Base-by-base conservation (phyloP, 2,329 filamentous ascomycete genomes). In the Penicillium sp. region DNA sequence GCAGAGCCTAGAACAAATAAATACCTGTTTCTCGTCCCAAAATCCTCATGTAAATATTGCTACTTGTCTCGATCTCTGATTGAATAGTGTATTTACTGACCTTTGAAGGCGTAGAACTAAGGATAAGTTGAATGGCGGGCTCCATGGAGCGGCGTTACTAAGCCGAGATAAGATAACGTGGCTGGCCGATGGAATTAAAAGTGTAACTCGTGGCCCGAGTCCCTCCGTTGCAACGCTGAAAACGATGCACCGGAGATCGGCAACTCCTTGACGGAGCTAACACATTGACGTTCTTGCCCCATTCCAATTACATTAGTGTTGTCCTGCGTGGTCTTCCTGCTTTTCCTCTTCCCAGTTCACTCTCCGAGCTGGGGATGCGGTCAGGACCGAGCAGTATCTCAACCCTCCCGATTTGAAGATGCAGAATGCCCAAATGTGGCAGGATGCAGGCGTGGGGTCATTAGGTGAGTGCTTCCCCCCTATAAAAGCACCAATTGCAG, bases 371-470 rank as follows among this genome's bases (percentile, higher is more conserved):
- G 65, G 60, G 52, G 54, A 63, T 62, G 63, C 64, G 54, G 53
- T 55, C 57, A 54, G 54, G 41, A 35, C 54, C 47, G 28, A 53
- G 38, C 51, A 51, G 50, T 48, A 59, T 58, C 37, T 38, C 38
- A 49, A 28, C n/a, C 57, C 28, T 52, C 50, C 54, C 25, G 49
- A 45, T 47, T 51, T 37, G 62, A 69, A 62, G 52, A 69, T 69
- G 67, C 60, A 67, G 57, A 56, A 65, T 67, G 64, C 48, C 34
- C 57, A 58, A 17, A 39, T 43, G 38, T 67, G 62, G 65, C 59
- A 57, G 53, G 50, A 47, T 57, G 47, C 50, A 56, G 57, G 59
- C 53, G 61, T 57, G 37, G 35, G 54, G 37, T 58, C 64, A 22
- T 48, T 62, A 15, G 64, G 67, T 69, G 6, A 50, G 61, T 55